A percentile compares a stretch with the other conserved stretches of the same genome.
phyloP scores from a whole-genome alignment of 2,329 filamentous ascomycete species.

The Didymella exigua region DNA sequence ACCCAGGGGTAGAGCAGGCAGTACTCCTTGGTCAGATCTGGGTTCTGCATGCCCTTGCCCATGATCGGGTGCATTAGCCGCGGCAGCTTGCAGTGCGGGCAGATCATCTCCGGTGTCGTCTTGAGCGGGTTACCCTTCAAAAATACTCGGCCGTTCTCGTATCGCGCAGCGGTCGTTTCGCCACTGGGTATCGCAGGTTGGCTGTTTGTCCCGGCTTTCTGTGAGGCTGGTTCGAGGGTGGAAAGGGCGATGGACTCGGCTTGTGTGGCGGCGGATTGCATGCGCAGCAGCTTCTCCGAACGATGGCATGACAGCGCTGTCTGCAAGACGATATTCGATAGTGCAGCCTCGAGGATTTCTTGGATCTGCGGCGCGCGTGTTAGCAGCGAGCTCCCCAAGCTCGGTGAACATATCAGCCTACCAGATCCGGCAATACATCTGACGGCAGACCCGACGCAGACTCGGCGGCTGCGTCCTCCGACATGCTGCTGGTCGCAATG shows the following conservation, averaged over 20 bases:
- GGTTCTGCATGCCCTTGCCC: slow-evolving; percentile 71
- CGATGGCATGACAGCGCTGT: slow-evolving; percentile 76
- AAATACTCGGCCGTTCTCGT: slow-evolving; percentile 70
- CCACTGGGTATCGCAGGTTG: slow-evolving; percentile 59
- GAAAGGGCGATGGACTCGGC: slow-evolving; percentile 48
- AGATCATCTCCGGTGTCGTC: slow-evolving; percentile 73
- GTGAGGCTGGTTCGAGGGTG: slow-evolving; percentile 42
- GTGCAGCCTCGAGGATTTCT: slow-evolving; percentile 71
- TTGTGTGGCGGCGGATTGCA: slow-evolving; percentile 62
- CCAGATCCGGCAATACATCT: slow-evolving; percentile 41
- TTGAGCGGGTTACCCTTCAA: slow-evolving; percentile 75
- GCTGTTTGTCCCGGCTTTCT: slow-evolving; percentile 47
- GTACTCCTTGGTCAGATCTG: slow-evolving; percentile 65
- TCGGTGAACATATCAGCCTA: slow-evolving; percentile 24
- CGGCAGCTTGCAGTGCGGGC: slow-evolving; percentile 75
- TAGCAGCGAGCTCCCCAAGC: slow-evolving; percentile 31
- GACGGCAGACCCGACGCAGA: slow-evolving; percentile 34
- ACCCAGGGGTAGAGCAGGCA: slow-evolving; percentile 82
- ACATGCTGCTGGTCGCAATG: slow-evolving; percentile 39
- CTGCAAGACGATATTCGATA: slow-evolving; percentile 79
- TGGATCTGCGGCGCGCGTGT: slow-evolving; percentile 34
- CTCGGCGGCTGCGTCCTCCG: slow-evolving; percentile 42
- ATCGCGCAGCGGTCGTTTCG: slow-evolving; percentile 70
- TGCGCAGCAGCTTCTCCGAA: slow-evolving; percentile 76
- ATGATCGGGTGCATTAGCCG: slow-evolving; percentile 74